phyloP scores from a whole-genome alignment of 2,329 filamentous ascomycete genomes.

The Neonectria hederae region DNA sequence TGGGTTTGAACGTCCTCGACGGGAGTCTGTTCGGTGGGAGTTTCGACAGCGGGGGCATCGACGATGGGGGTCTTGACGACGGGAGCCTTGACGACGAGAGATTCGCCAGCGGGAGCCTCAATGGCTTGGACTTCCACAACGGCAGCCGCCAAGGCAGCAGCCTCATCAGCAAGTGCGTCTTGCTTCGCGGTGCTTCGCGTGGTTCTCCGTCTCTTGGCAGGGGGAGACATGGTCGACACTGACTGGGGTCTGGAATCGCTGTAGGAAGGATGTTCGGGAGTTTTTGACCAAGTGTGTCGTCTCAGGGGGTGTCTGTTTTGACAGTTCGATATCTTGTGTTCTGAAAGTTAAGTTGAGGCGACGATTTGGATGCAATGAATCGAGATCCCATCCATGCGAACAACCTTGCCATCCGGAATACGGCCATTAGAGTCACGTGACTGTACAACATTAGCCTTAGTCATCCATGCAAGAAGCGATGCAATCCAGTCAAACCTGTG shows the following conservation, averaged over 20 bases:
- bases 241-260: background rate
- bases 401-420: background rate
- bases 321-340: background rate
- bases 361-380: background rate
- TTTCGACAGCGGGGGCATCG: background rate
- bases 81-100: background rate
- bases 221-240: conserved; percentile 38
- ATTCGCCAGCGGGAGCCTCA: background rate
- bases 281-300: background rate
- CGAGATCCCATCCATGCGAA: background rate
- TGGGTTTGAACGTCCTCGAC: conserved; percentile 1
- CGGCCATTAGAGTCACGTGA: background rate
- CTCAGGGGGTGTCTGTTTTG: too few species aligned
- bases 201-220: conserved; percentile 43
- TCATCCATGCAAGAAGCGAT: background rate
- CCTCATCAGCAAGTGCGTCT: background rate
- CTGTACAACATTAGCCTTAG: background rate
- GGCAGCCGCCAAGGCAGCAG: background rate
- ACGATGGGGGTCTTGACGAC: background rate
- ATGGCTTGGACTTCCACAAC: background rate
- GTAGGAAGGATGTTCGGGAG: background rate
- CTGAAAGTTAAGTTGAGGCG: background rate
- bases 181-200: conserved; percentile 3
- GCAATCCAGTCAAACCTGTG: background rate
- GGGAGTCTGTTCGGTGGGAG: background rate